Base-by-base conservation (phyloP, 148 eudicot species). In the Cornus kousa region DNA sequence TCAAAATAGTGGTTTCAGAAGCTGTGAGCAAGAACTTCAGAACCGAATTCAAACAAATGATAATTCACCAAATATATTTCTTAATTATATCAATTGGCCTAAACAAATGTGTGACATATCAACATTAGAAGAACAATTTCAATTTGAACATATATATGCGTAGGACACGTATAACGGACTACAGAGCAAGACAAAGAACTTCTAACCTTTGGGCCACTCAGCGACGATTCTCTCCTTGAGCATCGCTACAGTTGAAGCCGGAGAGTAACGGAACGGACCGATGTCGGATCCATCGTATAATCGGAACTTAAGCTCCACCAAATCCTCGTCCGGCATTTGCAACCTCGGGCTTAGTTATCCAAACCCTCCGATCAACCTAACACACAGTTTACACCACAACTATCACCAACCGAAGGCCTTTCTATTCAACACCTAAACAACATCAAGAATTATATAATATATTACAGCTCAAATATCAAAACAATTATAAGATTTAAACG, bases 121-220 rank as follows among this genome's bases (percentile, higher is more conserved):
- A 43, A 16, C 39, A 43, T 28, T 59, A 37, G 48, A 43, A 8
- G 48, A 35, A 28, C 57, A 40, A 43, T n/a, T 43, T 23, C 70
- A 64, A 57, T 43, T 14, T 9, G 39, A 75, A 40, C 48, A 43
- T 43, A 43, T 43, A 6, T 43, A 6, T 43, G 37, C 37, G 37
- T 2, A 28, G 37, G 4, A 12, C 20, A 64, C 57, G 3, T 35
- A 75, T 28, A 0, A 7, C 23, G 6, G 57, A 6, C 46, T 19
- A 20, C 5, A 67, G 79, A 28, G 62, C 7, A 48, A 7, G 28
- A 31, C 13, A 23, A 80, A 17, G 39, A 17, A 32, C 12, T 24
- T 8, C 73, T 14, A 72, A 93, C 97, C 97, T 90, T 91, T 90
- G 60, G 97, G 97, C 97, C 97, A 91, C 77, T 91, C 93, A 33